Base-by-base conservation (phyloP, 179 eudicot genomes). In the Silene coronaria region DNA sequence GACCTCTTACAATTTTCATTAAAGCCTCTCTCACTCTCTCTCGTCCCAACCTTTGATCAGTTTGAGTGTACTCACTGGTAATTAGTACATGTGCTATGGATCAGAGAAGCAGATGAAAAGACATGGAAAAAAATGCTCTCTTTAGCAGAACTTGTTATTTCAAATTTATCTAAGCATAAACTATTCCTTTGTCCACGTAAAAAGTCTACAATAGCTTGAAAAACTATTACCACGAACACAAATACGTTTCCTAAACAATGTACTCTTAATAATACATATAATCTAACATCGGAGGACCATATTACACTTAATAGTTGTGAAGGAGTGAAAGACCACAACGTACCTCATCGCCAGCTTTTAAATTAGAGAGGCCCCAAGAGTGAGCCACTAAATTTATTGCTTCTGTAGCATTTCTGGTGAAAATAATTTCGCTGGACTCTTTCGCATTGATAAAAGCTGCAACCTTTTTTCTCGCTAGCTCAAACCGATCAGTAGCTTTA, bases 351-450 rank as follows among this genome's bases (percentile, higher is more conserved):
- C 85, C 89, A 55, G 94, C 75, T 75, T 74, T 90, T 76, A 95
- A 79, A 84, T 92, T 91, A 42, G 90, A 67, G 32, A 89, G 86
- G 30, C 99, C 99, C 99, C 99, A 95, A 9, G 97, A 90, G 79
- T 92, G 82, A 61, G 97, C 97, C 60, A 95, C 97, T 77, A 94
- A 81, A 80, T 95, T 95, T 83, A 95, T 95, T 61, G 97, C 99
- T 82, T 95, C 99, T 1, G 99, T 92, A 74, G 99, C 99, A 84
- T 95, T 95, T 84, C 88, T 90, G 8, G 99, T 95, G 83, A 95
- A 95, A 66, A 95, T 80, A 60, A 95, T 88, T 84, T 95, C 97
- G 74, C 87, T 78, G 64, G 89, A 73, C 42, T 92, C 93, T 24
- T 85, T 77, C n/a, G 99, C 97, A 73, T 92, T 91, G 75, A 95